Evolutionary conservation across 2,329 filamentous ascomycete species (phyloP), one percentile per base, ranked within the genome.

Genomic region (Didymella pinodella): DNA sequence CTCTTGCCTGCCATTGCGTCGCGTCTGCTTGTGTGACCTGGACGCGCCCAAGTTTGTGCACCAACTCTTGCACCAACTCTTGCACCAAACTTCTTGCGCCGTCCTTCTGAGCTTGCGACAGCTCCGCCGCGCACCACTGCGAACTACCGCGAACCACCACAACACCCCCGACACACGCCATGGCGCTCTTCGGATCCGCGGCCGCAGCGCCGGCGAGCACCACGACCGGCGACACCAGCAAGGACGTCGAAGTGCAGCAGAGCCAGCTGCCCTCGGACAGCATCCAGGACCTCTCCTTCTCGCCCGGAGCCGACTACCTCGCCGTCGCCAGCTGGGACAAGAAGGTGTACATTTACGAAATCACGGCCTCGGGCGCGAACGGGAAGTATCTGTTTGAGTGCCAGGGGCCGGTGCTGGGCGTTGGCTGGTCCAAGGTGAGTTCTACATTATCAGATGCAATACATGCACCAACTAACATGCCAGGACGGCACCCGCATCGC

Each of bases 291-390:
- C 84, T 99, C 60, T 83, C 87, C 48, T 99, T 97, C 81, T 93
- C 90, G 14, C 87, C 90, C 1, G 83, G 83, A 52, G 85, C 81
- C 66, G 92, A 98, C 70, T 90, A 96, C 75, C 84, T 99, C 18
- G 93, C 94, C 25, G 91, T 97, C 34, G 83, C 92, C 47, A 97
- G 92, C 70, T 99, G 95, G 95, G 95, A 99, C 80, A 96, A 96
- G 82, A 96, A 97, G 78, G 92, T 98, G 64, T 90, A 93, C 73
- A 94, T 99, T 75, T 99, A 98, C 81, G 92, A 98, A 78, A 92
- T 98, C 75, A 87, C 89, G 56, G 87, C 87, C 66, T 92, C 93
- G 43, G 86, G 90, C 74, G 94, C 90, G 72, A 87, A 92, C 75
- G 93, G 92, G 48, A 94, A 93, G 73, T 92, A 92, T 63, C 82